These are phyloP conservation scores for Knufia fluminis DNA, from an alignment of 2,329 filamentous ascomycete species.

Conservation along the genomic window DNA sequence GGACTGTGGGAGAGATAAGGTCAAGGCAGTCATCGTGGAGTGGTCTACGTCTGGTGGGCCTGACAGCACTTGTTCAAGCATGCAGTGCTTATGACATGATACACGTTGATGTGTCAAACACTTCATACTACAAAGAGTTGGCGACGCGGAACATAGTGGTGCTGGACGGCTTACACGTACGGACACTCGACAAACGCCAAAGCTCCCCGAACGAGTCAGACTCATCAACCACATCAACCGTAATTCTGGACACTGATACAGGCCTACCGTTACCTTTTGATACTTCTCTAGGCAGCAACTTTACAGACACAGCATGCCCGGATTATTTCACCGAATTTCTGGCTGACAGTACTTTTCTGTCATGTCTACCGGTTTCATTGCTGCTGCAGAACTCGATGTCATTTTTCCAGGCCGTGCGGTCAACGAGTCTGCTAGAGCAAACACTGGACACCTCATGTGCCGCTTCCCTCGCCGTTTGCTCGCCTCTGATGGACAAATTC, in stretches of 20 bases:
- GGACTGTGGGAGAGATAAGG: no score
- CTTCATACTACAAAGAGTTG: slow-evolving; percentile 4
- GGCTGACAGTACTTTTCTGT: slow-evolving; percentile 54
- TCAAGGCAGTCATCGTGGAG: neutral
- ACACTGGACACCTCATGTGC: slow-evolving; percentile 71
- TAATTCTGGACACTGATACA: slow-evolving; percentile 12
- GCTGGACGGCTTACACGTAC: neutral
- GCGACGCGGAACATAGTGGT: neutral
- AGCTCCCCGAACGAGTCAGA: neutral
- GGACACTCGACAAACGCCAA: neutral
- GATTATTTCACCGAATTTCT: slow-evolving; percentile 59
- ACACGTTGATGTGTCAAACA: slow-evolving; percentile 4
- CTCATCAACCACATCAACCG: neutral
- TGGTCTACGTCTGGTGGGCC: neutral
- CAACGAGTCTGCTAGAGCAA: slow-evolving; percentile 61
- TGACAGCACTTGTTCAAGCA: neutral
- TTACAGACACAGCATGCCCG: slow-evolving; percentile 42
- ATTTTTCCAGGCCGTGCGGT: slow-evolving; percentile 72
- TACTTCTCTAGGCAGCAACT: slow-evolving; percentile 53
- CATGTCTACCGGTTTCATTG: slow-evolving; percentile 76
- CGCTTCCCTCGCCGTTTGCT: slow-evolving; percentile 58
- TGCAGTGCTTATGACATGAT: slow-evolving; percentile 1
- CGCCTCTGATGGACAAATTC: slow-evolving; percentile 52
- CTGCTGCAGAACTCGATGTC: slow-evolving; percentile 73
- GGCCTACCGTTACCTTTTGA: slow-evolving; percentile 60